Conservation (phyloP, 2,329 filamentous ascomycete species). For the Proliferodiscus dingleyae region DNA sequence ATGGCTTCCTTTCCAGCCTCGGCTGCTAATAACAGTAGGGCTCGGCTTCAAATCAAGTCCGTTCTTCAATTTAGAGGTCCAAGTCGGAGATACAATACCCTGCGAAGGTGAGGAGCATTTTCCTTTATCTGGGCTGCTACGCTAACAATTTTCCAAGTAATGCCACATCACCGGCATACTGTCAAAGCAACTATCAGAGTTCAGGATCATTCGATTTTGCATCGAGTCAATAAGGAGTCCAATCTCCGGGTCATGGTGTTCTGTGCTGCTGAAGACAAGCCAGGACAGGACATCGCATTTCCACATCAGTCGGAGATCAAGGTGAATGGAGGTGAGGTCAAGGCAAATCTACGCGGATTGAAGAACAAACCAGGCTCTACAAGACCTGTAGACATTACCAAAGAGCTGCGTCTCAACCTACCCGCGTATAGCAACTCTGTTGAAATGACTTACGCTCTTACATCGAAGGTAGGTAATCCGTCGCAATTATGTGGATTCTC, state of each 20-base stretch:
- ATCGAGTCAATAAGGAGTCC: constrained; percentile 21
- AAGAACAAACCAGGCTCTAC: constrained; percentile 97
- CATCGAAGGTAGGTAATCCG: constrained; percentile 63
- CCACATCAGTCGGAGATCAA: constrained; percentile 90
- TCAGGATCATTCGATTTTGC: constrained; percentile 40
- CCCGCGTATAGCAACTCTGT: constrained; percentile 69
- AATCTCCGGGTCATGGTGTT: constrained; percentile 71
- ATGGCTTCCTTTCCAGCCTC: too few relatives aligned
- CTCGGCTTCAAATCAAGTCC: constrained; percentile 70
- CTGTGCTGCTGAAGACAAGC: constrained; percentile 62
- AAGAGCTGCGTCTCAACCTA: constrained; percentile 63
- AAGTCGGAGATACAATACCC: constrained; percentile 58
- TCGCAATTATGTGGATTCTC: too few relatives aligned
- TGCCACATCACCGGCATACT: constrained; percentile 37
- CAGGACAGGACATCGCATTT: constrained; percentile 75
- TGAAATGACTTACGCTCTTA: constrained; percentile 87
- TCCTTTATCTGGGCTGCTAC: neutral
- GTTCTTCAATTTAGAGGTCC: constrained; percentile 69
- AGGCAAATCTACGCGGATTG: constrained; percentile 86
- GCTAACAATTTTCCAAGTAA: constrained; percentile 24
- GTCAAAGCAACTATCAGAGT: constrained; percentile 53
- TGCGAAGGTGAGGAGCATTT: constrained; percentile 62
- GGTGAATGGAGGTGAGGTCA: constrained; percentile 81
- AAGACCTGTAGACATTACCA: constrained; percentile 85
- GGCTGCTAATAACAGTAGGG: constrained; percentile 14